Evolutionary conservation across 805 yeast species (phyloP), one percentile per base, ranked within the genome.

Genomic region (Tetrapisispora iriomotensis): DNA sequence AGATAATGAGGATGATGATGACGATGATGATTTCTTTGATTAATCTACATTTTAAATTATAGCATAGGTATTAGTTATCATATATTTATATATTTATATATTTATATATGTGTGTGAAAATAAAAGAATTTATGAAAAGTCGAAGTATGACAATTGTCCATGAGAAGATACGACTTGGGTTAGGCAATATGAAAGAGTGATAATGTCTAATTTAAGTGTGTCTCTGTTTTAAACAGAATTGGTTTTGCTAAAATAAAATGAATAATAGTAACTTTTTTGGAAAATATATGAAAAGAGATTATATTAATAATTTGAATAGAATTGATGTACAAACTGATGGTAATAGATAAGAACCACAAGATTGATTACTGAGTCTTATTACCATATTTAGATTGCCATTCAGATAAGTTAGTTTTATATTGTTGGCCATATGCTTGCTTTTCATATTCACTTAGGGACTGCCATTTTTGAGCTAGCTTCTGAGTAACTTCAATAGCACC

Each of bases 1-100:
- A 24, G 64, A 53, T 19, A 63, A 56, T 34, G 29, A 14, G 8
- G 61, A 60, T 25, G 64, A 61, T 27, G 71, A 65, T 45, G 62
- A 55, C 24, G 66, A 60, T 13, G 63, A 61, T 13, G 71, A 66
- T 47, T 66, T 66, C 50, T 66, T 73, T 44, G 77, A 73, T 48
- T 71, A 53, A 43, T 30, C 20, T 6, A 12, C n/a, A 18, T 8
- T 13, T 3, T 6, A 9, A 29, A 18, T 9, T 20, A 29, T 18
- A 4, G 20, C 5, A 6, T 7, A 29, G 8, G 14, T 18, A 14
- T 5, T 8, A 14, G 4, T 15, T 29, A 6, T 29, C 14, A 29
- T 29, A 8, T 32, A 17, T 21, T 22, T 21, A 15, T 24, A 33
- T 33, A 24, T n/a, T 28, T 15, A 17, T 33, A 24, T 15, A 21